Percentiles rank a stretch among this genome's conserved stretches.
Conservation (phyloP, 176 grass and related monocot species). For the Thalia dealbata region DNA sequence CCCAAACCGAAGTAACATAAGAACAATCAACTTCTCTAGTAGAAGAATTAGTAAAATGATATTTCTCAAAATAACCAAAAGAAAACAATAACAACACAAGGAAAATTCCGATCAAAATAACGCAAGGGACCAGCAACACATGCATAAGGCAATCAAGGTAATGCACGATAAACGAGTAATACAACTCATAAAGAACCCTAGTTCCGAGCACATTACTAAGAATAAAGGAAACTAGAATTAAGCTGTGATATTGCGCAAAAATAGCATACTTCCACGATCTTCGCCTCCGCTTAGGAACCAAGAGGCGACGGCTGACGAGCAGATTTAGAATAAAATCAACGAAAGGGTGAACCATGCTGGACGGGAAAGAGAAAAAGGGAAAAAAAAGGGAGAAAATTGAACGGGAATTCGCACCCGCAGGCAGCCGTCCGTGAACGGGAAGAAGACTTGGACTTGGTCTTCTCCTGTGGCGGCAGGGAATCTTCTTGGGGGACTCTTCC, state of each 20-base stretch:
- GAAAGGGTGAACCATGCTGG: not conserved
- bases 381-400: not conserved
- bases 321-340: not conserved
- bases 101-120: not conserved
- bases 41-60: too few species aligned
- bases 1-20: too few species aligned
- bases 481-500: not conserved
- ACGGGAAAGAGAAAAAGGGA: not conserved
- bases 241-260: not conserved
- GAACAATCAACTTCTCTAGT: too few species aligned
- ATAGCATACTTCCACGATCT: not conserved
- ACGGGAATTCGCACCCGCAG: not conserved
- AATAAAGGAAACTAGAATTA: not conserved
- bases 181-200: not conserved
- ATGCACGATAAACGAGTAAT: not conserved
- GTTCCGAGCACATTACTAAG: not conserved
- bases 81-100: not conserved
- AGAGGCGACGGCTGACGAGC: not conserved
- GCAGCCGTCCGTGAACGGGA: not conserved
- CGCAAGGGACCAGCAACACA: too few species aligned
- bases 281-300: not conserved
- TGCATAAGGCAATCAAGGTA: not conserved
- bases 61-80: too few species aligned
- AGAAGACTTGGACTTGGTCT: not conserved
- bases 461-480: not conserved